Conservation (phyloP, 805 yeast species). For the Candida succiphila region DNA sequence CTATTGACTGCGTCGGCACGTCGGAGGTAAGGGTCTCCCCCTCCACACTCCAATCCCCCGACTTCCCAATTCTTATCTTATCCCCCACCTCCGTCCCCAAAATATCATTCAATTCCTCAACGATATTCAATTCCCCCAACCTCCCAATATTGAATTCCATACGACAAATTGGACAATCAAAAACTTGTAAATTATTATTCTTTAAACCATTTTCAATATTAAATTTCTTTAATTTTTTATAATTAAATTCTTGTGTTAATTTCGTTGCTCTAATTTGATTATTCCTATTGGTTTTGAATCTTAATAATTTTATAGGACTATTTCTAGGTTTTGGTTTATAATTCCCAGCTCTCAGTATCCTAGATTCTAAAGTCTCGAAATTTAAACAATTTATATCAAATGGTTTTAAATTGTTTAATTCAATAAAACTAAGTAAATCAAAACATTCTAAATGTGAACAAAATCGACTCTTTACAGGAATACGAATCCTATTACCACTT, state of each 20-base stretch:
- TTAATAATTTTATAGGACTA: too few relatives aligned
- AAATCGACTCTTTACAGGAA: conserved; percentile 20
- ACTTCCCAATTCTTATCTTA: conserved; percentile 8
- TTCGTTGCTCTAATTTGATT: too few relatives aligned
- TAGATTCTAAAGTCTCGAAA: too few relatives aligned
- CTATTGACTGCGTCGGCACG: too few relatives aligned
- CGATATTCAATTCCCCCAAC: conserved; percentile 22
- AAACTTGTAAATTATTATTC: conserved; percentile 19
- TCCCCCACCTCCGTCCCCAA: conserved; percentile 6
- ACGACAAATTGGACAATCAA: conserved; percentile 25
- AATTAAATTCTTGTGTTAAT: conserved; percentile 8
- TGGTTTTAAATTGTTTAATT: conserved; percentile 17
- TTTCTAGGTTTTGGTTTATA: too few relatives aligned
- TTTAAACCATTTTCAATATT: conserved; percentile 9
- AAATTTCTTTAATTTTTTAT: conserved; percentile 9
- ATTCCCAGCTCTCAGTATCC: too few relatives aligned
- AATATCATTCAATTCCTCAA: conserved; percentile 20
- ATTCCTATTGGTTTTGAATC: too few relatives aligned
- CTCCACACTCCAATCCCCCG: too few relatives aligned
- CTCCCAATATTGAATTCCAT: conserved; percentile 21
- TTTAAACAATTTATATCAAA: too few relatives aligned
- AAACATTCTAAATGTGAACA: conserved; percentile 27
- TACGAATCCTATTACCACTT: conserved; percentile 17
- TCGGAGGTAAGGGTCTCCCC: too few relatives aligned
- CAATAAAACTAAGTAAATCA: conserved; percentile 20